Evolutionary conservation across 192 early-diverging fungal species (phyloP).

Genomic region (Backusella australiensis): DNA sequence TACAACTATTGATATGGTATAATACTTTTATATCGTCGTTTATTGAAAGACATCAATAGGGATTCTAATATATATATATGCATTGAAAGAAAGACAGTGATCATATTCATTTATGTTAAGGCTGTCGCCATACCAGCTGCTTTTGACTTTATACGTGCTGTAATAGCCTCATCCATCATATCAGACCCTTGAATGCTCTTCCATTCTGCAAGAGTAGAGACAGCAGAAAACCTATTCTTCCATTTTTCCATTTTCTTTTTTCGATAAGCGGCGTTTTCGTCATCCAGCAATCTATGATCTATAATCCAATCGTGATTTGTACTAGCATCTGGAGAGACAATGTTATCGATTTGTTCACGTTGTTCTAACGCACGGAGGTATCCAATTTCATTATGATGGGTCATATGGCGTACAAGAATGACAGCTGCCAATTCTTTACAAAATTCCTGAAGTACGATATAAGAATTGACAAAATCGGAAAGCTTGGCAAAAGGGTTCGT

Average conservation of each 20-base stretch:
- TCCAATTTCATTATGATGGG: constrained; percentile 28
- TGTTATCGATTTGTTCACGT: background rate
- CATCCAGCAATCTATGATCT: constrained; percentile 8
- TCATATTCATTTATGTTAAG: background rate
- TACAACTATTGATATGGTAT: too few species aligned
- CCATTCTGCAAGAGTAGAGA: constrained; percentile 24
- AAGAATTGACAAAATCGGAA: constrained; percentile 52
- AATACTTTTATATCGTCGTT: too few species aligned
- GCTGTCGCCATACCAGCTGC: background rate
- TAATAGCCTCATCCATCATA: constrained; percentile 23
- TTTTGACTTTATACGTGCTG: constrained; percentile 2
- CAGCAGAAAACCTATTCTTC: constrained; percentile 24
- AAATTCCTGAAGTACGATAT: constrained; percentile 62
- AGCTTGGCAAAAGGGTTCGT: constrained; percentile 42
- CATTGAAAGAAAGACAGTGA: background rate
- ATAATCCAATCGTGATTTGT: constrained; percentile 2
- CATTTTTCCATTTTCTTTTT: constrained; percentile 21
- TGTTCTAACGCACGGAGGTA: constrained; percentile 9
- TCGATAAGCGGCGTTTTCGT: constrained; percentile 2
- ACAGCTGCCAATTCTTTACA: constrained; percentile 62
- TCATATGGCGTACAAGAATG: constrained; percentile 49
- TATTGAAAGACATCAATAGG: background rate
- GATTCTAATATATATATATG: too few species aligned
- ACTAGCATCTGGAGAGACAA: background rate
- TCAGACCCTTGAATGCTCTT: constrained; percentile 18